Evolutionary conservation across 2,329 filamentous ascomycete species (phyloP), one percentile per base, ranked within the genome.

Genomic region (Cladosporium oxysporum): DNA sequence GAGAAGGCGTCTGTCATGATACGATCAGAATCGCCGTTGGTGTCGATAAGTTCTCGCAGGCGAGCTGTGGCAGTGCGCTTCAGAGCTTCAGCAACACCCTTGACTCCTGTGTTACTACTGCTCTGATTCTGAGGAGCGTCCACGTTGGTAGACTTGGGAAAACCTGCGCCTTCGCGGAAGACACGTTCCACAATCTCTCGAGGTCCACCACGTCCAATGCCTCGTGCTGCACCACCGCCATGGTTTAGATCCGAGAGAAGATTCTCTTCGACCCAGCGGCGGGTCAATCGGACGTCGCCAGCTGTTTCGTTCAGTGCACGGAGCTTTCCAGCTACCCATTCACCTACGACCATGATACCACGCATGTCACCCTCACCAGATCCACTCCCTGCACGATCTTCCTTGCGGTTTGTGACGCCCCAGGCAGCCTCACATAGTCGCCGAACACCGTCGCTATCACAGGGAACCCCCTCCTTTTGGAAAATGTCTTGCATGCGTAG

Each of bases 391-490:
- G 71, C 67, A 31, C 73, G 71, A 47, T 81, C 86, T 70, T 93
- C 90, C 65, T 89, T 85, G n/a, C 89, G 88, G 67, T 84, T 88
- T 18, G 85, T 87, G 76, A 93, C 90, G 11, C 91, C 91, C 90
- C 91, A 95, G 0, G 91, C 89, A 10, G 90, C 87, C 78, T 96
- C 92, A 69, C 92, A 95, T 1, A 96, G 80, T 73, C 91, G 90
- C 69, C 95, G 86, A 5, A 95, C 92, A 1, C 92, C 95, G 73
- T 98, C 95, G 66, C 88, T 90, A 72, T 99, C 95, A 70, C 91
- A 95, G 0, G 89, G 86, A 18, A 99, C 91, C 1, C 91, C 91
- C 79, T 99, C 95, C 71, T 90, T 93, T 66, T 91, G 88, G 70
- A 99, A 97, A 0, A 99, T 90, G 1, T 83, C 81, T 76, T 93